A percentile compares a stretch with the other conserved stretches of the same genome.
Conservation (phyloP, 768 basidiomycete genomes). For the Tulasnella sp. region DNA sequence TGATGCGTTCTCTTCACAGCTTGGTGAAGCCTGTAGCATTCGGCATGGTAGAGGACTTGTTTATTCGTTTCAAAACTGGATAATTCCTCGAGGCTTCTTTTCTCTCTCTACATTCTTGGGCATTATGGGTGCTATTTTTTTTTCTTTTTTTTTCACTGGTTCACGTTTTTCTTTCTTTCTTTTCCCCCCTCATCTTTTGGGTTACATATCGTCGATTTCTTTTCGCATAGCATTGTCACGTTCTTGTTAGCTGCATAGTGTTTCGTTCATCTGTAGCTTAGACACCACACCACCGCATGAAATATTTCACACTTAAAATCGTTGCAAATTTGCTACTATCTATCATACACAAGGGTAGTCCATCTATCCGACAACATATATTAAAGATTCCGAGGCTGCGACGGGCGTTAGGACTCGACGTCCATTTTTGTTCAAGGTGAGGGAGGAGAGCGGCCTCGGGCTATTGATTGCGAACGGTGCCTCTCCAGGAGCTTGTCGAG, state of each 20-base stretch:
- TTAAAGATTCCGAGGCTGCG: not conserved
- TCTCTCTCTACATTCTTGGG: not conserved
- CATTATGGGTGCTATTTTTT: not conserved
- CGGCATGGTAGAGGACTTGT: slow-evolving; percentile 63
- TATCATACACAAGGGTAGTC: slow-evolving; percentile 2
- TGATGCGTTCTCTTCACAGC: slow-evolving; percentile 48
- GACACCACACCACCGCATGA: not conserved
- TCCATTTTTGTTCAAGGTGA: not conserved
- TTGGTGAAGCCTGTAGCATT: slow-evolving; percentile 96
- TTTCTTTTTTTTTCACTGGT: no score
- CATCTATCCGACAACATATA: not conserved
- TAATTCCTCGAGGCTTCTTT: not conserved
- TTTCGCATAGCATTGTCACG: not conserved
- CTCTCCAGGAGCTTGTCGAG: slow-evolving; percentile 83
- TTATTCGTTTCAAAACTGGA: slow-evolving; percentile 26
- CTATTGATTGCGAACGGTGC: slow-evolving; percentile 57
- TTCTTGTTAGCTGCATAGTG: not conserved
- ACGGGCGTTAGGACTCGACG: not conserved
- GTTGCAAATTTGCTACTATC: not conserved
- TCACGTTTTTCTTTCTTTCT: no score
- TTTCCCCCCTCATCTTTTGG: not conserved
- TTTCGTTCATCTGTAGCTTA: slow-evolving; percentile 2
- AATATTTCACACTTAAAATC: not conserved
- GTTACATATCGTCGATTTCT: not conserved
- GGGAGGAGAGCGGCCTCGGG: not conserved